Percentiles rank a stretch among this genome's conserved stretches.
phyloP scores from a whole-genome alignment of 2,329 filamentous ascomycete species.

The Aureobasidium sp. region DNA sequence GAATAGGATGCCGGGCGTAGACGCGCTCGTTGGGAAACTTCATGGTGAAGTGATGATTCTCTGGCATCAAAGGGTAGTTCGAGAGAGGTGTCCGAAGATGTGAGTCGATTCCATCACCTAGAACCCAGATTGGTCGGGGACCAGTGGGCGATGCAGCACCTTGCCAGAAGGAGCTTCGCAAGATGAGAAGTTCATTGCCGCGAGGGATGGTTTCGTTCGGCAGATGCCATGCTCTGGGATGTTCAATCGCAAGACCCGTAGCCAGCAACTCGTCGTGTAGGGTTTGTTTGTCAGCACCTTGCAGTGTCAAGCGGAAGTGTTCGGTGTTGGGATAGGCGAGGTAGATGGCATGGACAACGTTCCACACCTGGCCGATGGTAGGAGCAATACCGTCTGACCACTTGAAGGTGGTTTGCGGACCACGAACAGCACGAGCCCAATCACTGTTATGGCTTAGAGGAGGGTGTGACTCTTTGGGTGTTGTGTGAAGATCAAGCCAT shows the following conservation, averaged over 20 bases:
- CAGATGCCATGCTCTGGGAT: conserved; percentile 31
- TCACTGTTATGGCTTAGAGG: conserved; percentile 27
- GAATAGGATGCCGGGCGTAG: conserved; percentile 62
- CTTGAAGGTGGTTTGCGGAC: conserved; percentile 35
- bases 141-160: conserved; percentile 38
- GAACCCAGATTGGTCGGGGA: conserved; percentile 32
- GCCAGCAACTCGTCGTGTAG: conserved; percentile 35
- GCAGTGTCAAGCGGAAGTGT: conserved; percentile 37
- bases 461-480: conserved; percentile 22
- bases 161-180: conserved; percentile 44
- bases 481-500: conserved; percentile 31
- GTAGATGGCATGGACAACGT: conserved; percentile 40
- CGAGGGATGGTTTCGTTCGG: conserved; percentile 27
- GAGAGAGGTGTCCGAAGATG: conserved; percentile 20
- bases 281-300: conserved; percentile 31
- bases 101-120: conserved; percentile 21
- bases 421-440: conserved; percentile 41
- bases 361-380: conserved; percentile 41
- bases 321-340: conserved; percentile 38
- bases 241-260: conserved; percentile 37
- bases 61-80: conserved; percentile 37
- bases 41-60: conserved; percentile 41
- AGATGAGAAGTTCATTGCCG: conserved; percentile 40
- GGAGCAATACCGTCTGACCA: conserved; percentile 35
- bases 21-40: conserved; percentile 41